Evolutionary conservation across 2,329 filamentous ascomycete genomes (phyloP).

Genomic region (Colletotrichum phormii): DNA sequence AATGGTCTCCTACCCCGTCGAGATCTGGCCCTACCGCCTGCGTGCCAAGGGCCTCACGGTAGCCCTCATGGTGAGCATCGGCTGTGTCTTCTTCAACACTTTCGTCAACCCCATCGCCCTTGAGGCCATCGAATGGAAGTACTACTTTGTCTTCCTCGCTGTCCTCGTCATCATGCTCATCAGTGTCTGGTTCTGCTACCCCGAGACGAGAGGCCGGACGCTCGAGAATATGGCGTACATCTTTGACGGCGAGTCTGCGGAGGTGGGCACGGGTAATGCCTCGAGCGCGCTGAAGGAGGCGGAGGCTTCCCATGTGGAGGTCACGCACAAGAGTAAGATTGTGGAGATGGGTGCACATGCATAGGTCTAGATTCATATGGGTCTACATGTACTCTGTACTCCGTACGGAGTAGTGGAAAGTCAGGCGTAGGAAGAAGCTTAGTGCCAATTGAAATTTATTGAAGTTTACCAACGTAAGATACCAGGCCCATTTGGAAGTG

Average conservation of each 20-base stretch:
- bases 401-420: background rate
- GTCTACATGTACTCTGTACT: background rate
- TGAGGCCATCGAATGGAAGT: constrained; percentile 52
- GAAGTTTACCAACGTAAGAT: background rate
- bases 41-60: constrained; percentile 30
- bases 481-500: background rate
- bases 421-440: background rate
- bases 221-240: constrained; percentile 31
- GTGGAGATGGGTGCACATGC: background rate
- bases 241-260: background rate
- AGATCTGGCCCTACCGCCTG: constrained; percentile 43
- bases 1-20: constrained; percentile 43
- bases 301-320: background rate
- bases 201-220: constrained; percentile 35
- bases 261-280: background rate
- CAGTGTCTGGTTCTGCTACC: constrained; percentile 27
- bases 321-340: background rate
- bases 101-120: constrained; percentile 59
- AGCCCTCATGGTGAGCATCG: background rate
- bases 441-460: background rate
- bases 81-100: constrained; percentile 54
- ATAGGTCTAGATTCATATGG: background rate
- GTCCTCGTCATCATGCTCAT: constrained; percentile 56
- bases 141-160: constrained; percentile 56
- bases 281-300: background rate